Base-by-base conservation (phyloP, 192 early-diverging fungal genomes). In the Podila epigama region DNA sequence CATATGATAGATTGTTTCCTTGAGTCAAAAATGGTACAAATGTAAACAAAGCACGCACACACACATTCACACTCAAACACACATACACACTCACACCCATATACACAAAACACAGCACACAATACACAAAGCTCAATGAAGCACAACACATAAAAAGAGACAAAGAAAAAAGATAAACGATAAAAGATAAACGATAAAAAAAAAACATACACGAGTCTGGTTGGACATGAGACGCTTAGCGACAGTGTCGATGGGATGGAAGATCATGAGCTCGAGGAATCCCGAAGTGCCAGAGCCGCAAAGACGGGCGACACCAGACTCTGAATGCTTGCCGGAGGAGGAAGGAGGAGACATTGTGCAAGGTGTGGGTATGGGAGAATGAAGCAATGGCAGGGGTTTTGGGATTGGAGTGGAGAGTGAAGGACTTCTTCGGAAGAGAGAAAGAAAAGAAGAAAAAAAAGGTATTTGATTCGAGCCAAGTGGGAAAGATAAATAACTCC, bases 171-270 rank as follows among this genome's bases (percentile, higher is more conserved):
- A 2, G 41, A 1, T 42, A 42, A 3, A 3, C 12, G 41, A 12
- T n/a, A 12, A 42, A 42, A 3, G 41, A 12, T 42, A 32, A 27
- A 18, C 28, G 7, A 7, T 31, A 27, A 35, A 18, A 15, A 2
- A 16, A n/a, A 7, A 44, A 34, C 58, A 55, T 83, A 94, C 90
- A 82, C 90, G 86, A 34, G 83, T 84, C 58, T 93, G 92, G 83
- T 93, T 95, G 84, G 90, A 96, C 96, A 99, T 99, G 60, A 99
- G 87, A 34, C 97, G 91, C 89, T 97, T 99, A 58, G 96, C 96
- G 12, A 99, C 89, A 1, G 96, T 99, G 80, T 99, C 96, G 34
- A 99, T 94, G 22, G 96, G 96, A 83, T 99, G 97, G 87, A 99
- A 99, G 32, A 90, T 89, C 51, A 96, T 82, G 54, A 99, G 86